Conservation (phyloP, 2,329 filamentous ascomycete genomes). For the Ophiobolus disseminans region DNA sequence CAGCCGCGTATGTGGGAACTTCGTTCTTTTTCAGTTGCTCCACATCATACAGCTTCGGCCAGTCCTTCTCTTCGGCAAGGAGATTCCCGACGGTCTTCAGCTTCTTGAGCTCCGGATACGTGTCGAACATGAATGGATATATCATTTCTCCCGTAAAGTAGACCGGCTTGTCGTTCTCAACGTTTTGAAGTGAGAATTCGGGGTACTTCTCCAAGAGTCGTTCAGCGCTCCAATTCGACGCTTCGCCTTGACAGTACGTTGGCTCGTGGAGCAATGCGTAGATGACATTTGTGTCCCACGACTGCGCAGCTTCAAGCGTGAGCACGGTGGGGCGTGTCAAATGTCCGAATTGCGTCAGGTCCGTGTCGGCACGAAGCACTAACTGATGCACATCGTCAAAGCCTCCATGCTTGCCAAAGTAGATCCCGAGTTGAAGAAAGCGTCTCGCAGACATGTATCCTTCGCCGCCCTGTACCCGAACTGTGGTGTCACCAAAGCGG, state of each 20-base stretch:
- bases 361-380: constrained; percentile 72
- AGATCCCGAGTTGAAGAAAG: constrained; percentile 78
- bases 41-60: constrained; percentile 79
- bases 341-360: constrained; percentile 78
- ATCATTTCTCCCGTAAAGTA: constrained; percentile 95
- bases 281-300: constrained; percentile 78
- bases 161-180: constrained; percentile 60
- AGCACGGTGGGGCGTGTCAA: constrained; percentile 75
- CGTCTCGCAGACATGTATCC: constrained; percentile 70
- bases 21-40: constrained; percentile 75
- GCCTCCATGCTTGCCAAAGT: constrained; percentile 74
- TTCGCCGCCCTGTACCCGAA: constrained; percentile 75
- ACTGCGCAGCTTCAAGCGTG: constrained; percentile 69
- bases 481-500: constrained; percentile 60
- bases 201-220: constrained; percentile 63
- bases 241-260: constrained; percentile 77
- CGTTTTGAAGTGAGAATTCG: constrained; percentile 52
- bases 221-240: constrained; percentile 77
- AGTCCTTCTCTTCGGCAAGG: constrained; percentile 71
- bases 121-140: constrained; percentile 83
- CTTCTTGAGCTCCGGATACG: constrained; percentile 75
- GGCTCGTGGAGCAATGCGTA: constrained; percentile 89
- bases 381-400: constrained; percentile 56
- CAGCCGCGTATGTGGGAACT: constrained; percentile 85
- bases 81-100: constrained; percentile 73